Evolutionary conservation across 805 yeast genomes (phyloP).

Genomic region (Phaffomyces thermotolerans): DNA sequence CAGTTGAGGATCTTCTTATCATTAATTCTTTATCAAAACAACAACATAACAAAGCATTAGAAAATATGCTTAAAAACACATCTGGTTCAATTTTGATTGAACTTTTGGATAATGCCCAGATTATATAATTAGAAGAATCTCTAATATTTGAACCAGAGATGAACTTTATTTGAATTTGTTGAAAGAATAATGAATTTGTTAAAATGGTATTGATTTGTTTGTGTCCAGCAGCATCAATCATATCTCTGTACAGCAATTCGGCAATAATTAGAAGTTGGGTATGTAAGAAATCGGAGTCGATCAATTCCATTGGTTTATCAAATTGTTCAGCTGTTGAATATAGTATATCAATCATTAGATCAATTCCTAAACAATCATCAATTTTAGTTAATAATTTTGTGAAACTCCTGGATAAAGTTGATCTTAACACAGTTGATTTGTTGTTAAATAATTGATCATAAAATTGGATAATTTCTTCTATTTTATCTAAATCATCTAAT

Average conservation of each 20-base stretch:
- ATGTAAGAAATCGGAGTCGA: conserved; percentile 28
- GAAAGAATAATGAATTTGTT: conserved; percentile 44
- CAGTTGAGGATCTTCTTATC: conserved; percentile 75
- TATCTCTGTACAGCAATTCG: conserved; percentile 21
- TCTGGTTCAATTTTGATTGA: conserved; percentile 21
- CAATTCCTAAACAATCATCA: conserved; percentile 32
- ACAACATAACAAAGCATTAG: conserved; percentile 39
- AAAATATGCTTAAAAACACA: conserved; percentile 18
- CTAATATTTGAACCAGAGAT: conserved; percentile 63
- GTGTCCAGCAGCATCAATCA: conserved; percentile 8
- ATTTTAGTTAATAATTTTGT: conserved; percentile 38
- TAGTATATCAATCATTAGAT: conserved; percentile 28
- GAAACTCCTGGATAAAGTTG: conserved; percentile 58
- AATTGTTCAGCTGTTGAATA: conserved; percentile 21
- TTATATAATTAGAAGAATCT: conserved; percentile 77
- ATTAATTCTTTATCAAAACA: conserved; percentile 69
- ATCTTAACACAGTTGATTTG: conserved; percentile 51
- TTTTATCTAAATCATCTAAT: conserved; percentile 14
- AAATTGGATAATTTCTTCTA: conserved; percentile 44
- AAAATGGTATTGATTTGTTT: conserved; percentile 26
- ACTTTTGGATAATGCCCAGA: conserved; percentile 67
- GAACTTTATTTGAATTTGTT: conserved; percentile 44
- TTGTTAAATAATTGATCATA: conserved; percentile 38
- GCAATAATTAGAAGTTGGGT: conserved; percentile 29
- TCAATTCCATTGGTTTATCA: conserved; percentile 24